These are phyloP conservation scores for Sphaerostilbella broomeana DNA, from an alignment of 2,329 filamentous ascomycete species.

Conservation along the genomic window DNA sequence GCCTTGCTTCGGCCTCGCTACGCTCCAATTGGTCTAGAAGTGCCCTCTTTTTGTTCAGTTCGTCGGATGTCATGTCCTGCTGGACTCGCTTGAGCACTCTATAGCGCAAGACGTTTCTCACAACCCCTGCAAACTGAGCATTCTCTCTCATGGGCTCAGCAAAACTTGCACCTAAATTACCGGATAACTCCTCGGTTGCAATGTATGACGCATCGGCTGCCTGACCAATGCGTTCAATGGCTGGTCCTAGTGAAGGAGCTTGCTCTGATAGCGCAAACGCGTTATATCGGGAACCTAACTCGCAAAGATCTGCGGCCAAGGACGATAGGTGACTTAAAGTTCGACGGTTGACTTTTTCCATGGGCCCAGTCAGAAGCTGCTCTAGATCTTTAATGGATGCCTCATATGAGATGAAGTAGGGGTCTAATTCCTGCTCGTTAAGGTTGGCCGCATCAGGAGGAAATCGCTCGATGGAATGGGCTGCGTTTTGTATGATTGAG, in stretches of 20 bases:
- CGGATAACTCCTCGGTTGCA: constrained; percentile 84
- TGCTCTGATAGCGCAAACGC: constrained; percentile 93
- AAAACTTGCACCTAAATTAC: constrained; percentile 83
- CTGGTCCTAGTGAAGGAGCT: constrained; percentile 78
- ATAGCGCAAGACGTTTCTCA: constrained; percentile 81
- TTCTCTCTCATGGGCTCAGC: constrained; percentile 97
- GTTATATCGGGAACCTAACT: constrained; percentile 93
- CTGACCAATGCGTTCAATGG: constrained; percentile 90
- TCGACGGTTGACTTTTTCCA: constrained; percentile 93
- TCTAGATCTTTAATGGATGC: constrained; percentile 88
- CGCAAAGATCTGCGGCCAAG: constrained; percentile 79
- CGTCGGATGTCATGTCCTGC: constrained; percentile 93
- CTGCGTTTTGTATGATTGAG: constrained; percentile 34
- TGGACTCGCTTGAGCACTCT: constrained; percentile 90
- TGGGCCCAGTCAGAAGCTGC: constrained; percentile 77
- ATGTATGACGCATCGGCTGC: constrained; percentile 95
- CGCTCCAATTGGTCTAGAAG: constrained; percentile 84
- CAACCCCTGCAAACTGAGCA: constrained; percentile 92
- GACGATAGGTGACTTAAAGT: constrained; percentile 80
- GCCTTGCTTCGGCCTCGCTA: constrained; percentile 85
- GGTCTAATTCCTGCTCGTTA: constrained; percentile 85
- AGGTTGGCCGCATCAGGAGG: constrained; percentile 70
- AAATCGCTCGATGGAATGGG: constrained; percentile 69
- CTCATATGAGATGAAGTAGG: constrained; percentile 93
- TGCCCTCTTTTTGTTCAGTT: constrained; percentile 77